Evolutionary conservation across 2,329 filamentous ascomycete species (phyloP), one percentile per base, ranked within the genome.

Genomic region (Diplodia seriata): DNA sequence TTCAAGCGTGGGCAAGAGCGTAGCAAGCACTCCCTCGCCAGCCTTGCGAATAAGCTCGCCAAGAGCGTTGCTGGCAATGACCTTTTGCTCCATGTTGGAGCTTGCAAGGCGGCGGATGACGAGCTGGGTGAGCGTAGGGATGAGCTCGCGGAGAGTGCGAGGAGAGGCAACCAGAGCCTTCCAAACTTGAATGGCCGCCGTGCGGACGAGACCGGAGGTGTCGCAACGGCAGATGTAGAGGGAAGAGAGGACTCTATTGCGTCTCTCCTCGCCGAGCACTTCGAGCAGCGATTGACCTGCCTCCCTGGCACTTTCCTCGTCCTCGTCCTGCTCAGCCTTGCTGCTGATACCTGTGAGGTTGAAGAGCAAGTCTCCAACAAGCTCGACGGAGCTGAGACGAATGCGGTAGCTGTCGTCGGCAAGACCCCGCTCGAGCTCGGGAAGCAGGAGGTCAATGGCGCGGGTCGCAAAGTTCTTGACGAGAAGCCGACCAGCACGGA

Each of bases 331-430:
- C 69, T 93, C 92, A 4, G 59, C n/a, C 5, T 85, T 84, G 73
- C 90, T 93, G 74, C 87, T 96, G 77, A 98, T 94, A 76, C 95
- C 95, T 31, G 94, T 97, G 69, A 99, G 90, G 77, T 97, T 99
- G 87, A 99, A 99, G 29, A 99, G 86, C 59, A 99, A 85, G 76
- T 99, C 96, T 73, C 95, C 95, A 68, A 99, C 94, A 70, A 99
- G 86, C 81, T 99, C 95, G 69, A 99, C 95, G 57, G 96, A 99
- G 79, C 94, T 98, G 78, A 99, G 90, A 84, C 95, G 92, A 75
- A 99, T 99, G 74, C 95, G 92, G 81, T 98, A 95, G 81, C 89
- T 99, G 79, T 98, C 93, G 78, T 99, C 94, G n/a, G 94, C 94
- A 71, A 99, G 86, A 77, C 95, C 95, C 73, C 95, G 91, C 81